These are phyloP conservation scores for Thielaviopsis ethacetica DNA, from an alignment of 2,329 filamentous ascomycete species.

Conservation along the genomic window DNA sequence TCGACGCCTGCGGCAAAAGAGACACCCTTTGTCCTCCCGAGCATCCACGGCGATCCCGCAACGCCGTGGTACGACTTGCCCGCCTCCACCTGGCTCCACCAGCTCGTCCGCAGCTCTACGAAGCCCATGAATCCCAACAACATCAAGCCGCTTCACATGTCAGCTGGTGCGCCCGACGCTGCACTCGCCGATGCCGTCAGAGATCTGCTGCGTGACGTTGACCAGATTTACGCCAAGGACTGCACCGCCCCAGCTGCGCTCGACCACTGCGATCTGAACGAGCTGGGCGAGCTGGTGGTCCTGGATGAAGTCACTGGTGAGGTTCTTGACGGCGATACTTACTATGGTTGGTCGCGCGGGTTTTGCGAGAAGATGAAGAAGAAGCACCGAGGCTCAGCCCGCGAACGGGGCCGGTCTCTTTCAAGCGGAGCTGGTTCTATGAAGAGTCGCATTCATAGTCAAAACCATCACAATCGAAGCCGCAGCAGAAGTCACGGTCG, in stretches of 20 bases:
- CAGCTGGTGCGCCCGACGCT: slow-evolving; percentile 50
- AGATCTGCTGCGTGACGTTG: slow-evolving; percentile 50
- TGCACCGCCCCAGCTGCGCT: slow-evolving; percentile 15
- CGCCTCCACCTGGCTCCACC: slow-evolving; percentile 64
- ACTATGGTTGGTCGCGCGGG: slow-evolving; percentile 71
- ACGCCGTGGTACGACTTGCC: slow-evolving; percentile 70
- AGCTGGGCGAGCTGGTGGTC: slow-evolving; percentile 53
- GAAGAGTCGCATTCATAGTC: slow-evolving; percentile 18
- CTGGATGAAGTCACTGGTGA: slow-evolving; percentile 51
- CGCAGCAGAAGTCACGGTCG: not conserved
- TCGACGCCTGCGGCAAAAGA: slow-evolving; percentile 32
- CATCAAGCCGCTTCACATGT: slow-evolving; percentile 56
- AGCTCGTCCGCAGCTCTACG: slow-evolving; percentile 60
- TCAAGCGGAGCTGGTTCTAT: slow-evolving; percentile 17
- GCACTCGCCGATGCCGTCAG: slow-evolving; percentile 53
- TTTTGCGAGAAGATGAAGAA: slow-evolving; percentile 70
- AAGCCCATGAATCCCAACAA: slow-evolving; percentile 55
- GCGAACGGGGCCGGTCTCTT: not conserved
- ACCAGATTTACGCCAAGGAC: slow-evolving; percentile 47
- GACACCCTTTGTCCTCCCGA: slow-evolving; percentile 53
- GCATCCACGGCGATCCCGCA: slow-evolving; percentile 57
- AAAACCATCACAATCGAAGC: not conserved
- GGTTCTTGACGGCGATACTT: slow-evolving; percentile 50
- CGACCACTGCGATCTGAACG: slow-evolving; percentile 46
- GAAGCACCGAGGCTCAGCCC: not conserved